Base-by-base conservation (phyloP, 768 basidiomycete genomes). In the Boletales sp. region DNA sequence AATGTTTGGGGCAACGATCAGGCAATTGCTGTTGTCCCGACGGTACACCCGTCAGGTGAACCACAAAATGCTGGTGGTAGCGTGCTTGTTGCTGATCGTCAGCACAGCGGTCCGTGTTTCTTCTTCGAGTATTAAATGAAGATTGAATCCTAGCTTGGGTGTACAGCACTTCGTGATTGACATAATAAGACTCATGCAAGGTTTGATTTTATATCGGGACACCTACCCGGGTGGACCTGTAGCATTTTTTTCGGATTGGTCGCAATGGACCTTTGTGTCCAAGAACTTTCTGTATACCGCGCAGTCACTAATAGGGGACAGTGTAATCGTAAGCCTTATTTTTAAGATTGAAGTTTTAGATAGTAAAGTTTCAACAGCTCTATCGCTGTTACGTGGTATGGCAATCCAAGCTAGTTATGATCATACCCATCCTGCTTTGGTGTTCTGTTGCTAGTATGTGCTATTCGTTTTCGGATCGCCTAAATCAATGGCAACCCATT, bases 1-100 rank as follows among this genome's bases (percentile, higher is more conserved):
- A 13, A 66, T 68, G 66, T 68, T 63, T 50, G 55, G 60, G 1
- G 57, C 54, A 5, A 65, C 65, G 1, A 36, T 67, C 5, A 63
- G 57, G 53, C 50, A 50, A 2, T 12, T 14, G 14, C 50, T 65
- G 4, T n/a, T 59, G 7, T 36, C 36, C 13, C 48, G 40, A 14
- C 59, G 43, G 7, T 15, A n/a, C 21, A 39, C 40, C 10, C 14
- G 14, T 1, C 36, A 45, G 12, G 15, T 58, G 27, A 59, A 64
- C 41, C 38, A 27, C 4, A 40, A 43, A 15, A 57, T 63, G 59
- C 1, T 62, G 2, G 36, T 45, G 9, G 52, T 59, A 2, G 57
- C 66, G 0, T 56, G 53, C 13, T 29, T 59, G 8, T 54, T 67
- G 11, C 53, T 66, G 13, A 15, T 57, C 3, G 50, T 61, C 12